A percentile compares a stretch with the other conserved stretches of the same genome.
Evolutionary conservation across 371 early-diverging fungal species (phyloP).

Genomic region (Umbelopsis sp.): DNA sequence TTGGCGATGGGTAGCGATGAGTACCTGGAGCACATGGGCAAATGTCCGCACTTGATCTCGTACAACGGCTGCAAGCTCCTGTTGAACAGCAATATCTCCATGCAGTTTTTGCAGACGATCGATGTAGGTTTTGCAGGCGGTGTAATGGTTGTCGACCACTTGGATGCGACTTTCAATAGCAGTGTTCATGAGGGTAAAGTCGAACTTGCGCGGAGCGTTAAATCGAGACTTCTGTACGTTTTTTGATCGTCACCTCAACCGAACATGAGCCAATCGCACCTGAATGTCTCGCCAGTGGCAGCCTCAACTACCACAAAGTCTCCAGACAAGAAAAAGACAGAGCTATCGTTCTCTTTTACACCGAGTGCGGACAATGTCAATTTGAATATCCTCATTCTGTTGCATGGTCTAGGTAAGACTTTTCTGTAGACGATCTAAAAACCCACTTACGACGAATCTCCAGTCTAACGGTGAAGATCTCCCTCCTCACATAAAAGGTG

Average conservation of each 20-base stretch:
- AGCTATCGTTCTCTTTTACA: constrained; percentile 52
- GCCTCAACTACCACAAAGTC: constrained; percentile 18
- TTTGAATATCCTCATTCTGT: constrained; percentile 68
- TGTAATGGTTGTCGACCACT: constrained; percentile 9
- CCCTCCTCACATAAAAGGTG: constrained; percentile 31
- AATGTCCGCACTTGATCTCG: constrained; percentile 20
- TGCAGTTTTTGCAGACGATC: constrained; percentile 2
- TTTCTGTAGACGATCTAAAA: too few species aligned
- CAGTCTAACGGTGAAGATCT: too few species aligned
- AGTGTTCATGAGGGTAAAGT: neutral
- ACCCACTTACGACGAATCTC: too few species aligned
- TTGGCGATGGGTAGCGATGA: neutral
- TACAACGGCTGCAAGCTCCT: constrained; percentile 7
- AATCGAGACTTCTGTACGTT: neutral
- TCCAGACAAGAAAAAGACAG: constrained; percentile 37
- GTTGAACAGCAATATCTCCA: constrained; percentile 3
- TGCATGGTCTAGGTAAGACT: constrained; percentile 71
- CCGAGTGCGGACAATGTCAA: constrained; percentile 66
- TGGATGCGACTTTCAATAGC: constrained; percentile 5
- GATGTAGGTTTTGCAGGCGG: neutral
- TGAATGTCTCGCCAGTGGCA: constrained; percentile 5
- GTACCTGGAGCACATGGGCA: constrained; percentile 14
- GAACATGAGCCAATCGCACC: neutral
- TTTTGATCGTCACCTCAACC: neutral
- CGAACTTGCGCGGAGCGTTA: neutral